Percentiles rank a stretch among this genome's conserved stretches.
phyloP scores from a whole-genome alignment of 371 early-diverging fungal species.

The Syncephalastrum racemosum region DNA sequence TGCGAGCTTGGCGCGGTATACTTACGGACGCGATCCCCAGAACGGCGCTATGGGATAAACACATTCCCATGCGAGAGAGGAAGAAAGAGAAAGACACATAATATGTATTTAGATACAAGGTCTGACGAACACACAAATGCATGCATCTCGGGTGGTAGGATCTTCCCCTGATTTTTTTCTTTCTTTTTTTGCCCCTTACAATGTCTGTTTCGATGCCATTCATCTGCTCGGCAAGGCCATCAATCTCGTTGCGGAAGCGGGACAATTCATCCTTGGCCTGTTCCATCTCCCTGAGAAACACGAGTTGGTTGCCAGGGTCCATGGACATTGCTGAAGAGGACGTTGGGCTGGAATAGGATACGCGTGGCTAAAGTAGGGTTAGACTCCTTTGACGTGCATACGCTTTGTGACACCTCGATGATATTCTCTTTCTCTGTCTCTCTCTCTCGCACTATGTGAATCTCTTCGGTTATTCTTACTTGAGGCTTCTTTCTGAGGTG shows the following conservation, averaged over 20 bases:
- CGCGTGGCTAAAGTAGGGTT: too few species aligned
- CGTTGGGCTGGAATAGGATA: neutral
- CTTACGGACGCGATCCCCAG: conserved; percentile 14
- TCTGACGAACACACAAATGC: too few species aligned
- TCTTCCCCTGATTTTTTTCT: neutral
- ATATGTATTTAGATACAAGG: too few species aligned
- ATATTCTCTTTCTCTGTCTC: neutral
- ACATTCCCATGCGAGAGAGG: conserved; percentile 2
- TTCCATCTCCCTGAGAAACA: conserved; percentile 39
- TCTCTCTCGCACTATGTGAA: neutral
- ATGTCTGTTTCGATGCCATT: conserved; percentile 17
- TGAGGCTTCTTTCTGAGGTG: too few species aligned
- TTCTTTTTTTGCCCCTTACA: conserved; percentile 6
- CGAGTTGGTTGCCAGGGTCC: conserved; percentile 20
- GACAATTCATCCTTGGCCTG: conserved; percentile 52
- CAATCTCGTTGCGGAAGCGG: conserved; percentile 55
- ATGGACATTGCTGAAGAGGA: conserved; percentile 5
- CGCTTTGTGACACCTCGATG: too few species aligned
- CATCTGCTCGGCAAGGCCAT: conserved; percentile 55
- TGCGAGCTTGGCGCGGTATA: neutral
- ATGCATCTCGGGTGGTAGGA: too few species aligned
- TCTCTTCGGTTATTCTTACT: too few species aligned
- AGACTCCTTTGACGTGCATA: too few species aligned
- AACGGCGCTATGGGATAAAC: conserved; percentile 5
- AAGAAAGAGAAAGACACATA: neutral